phyloP scores from a whole-genome alignment of 2,329 filamentous ascomycete genomes.

The Fusarium phyllophilum region DNA sequence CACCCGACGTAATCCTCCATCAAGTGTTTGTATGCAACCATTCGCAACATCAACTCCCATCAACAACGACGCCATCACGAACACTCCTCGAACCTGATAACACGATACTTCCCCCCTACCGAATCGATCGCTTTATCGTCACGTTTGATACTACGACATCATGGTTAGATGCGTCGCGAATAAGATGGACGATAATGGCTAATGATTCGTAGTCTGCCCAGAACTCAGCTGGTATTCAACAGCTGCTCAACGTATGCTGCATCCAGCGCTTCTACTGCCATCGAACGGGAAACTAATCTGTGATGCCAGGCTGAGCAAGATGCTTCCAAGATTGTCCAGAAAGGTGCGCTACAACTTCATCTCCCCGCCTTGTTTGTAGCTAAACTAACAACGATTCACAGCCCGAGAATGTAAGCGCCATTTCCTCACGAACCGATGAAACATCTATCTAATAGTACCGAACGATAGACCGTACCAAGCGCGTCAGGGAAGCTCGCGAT shows the following conservation, averaged over 20 bases:
- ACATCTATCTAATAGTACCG: neutral
- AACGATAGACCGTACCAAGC: slow-evolving; percentile 78
- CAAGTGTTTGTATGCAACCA: slow-evolving; percentile 30
- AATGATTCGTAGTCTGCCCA: slow-evolving; percentile 80
- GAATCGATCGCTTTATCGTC: neutral
- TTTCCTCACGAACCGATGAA: slow-evolving; percentile 5
- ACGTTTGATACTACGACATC: slow-evolving; percentile 11
- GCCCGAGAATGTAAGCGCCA: slow-evolving; percentile 85
- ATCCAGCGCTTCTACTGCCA: neutral
- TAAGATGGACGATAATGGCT: slow-evolving; percentile 35
- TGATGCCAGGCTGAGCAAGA: slow-evolving; percentile 86
- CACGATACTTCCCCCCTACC: neutral
- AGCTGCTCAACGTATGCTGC: slow-evolving; percentile 88
- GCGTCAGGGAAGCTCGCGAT: slow-evolving; percentile 93
- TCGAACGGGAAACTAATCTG: slow-evolving; percentile 1
- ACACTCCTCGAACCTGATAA: neutral
- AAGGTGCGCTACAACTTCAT: slow-evolving; percentile 68
- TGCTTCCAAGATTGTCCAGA: slow-evolving; percentile 98
- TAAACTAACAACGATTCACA: slow-evolving; percentile 51
- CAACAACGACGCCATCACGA: slow-evolving; percentile 27
- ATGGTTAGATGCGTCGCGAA: slow-evolving; percentile 35
- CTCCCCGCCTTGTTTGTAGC: slow-evolving; percentile 2
- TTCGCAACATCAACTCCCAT: slow-evolving; percentile 28
- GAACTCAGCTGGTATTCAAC: slow-evolving; percentile 98
- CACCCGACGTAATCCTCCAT: slow-evolving; percentile 35